phyloP scores from a whole-genome alignment of 768 basidiomycete species.

The Phanerochaete sordida region DNA sequence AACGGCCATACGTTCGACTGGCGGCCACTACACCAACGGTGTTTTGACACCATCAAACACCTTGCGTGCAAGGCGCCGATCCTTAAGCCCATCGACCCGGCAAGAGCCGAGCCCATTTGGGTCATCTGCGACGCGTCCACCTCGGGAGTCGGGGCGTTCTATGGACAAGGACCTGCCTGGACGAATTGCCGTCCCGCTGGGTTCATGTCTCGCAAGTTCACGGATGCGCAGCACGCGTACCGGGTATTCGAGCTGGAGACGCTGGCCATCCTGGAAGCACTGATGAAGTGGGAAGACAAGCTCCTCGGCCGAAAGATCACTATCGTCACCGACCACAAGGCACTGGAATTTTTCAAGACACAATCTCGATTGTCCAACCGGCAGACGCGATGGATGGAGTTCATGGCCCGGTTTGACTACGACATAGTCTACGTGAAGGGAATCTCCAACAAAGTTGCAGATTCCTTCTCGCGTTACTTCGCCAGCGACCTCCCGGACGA shows the following conservation, averaged over 20 bases:
- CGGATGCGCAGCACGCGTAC: slow-evolving; percentile 27
- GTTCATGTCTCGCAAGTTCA: slow-evolving; percentile 28
- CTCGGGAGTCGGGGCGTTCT: slow-evolving; percentile 14
- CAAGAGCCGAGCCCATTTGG: slow-evolving; percentile 13
- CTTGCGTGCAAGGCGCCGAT: slow-evolving; percentile 5
- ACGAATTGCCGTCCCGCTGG: slow-evolving; percentile 15
- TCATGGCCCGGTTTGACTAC: slow-evolving; percentile 26
- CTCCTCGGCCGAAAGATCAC: slow-evolving; percentile 20
- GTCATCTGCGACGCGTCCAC: slow-evolving; percentile 22
- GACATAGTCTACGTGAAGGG: slow-evolving; percentile 27
- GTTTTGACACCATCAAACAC: slow-evolving; percentile 14
- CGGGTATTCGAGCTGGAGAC: slow-evolving; percentile 36
- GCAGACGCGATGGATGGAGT: slow-evolving; percentile 26
- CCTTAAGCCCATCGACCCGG: slow-evolving; percentile 6
- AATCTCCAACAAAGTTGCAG: slow-evolving; percentile 20
- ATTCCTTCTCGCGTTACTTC: slow-evolving; percentile 20
- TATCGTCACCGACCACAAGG: slow-evolving; percentile 26
- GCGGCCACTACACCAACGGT: slow-evolving; percentile 23
- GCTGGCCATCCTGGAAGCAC: slow-evolving; percentile 30
- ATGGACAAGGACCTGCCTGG: slow-evolving; percentile 20
- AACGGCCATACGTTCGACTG: slow-evolving; percentile 29
- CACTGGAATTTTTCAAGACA: slow-evolving; percentile 15
- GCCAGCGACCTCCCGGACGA: not conserved
- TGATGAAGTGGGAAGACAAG: slow-evolving; percentile 30
- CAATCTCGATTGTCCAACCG: slow-evolving; percentile 21